Base-by-base conservation (phyloP, 177 flowering plant species). In the Vitis hybrid region DNA sequence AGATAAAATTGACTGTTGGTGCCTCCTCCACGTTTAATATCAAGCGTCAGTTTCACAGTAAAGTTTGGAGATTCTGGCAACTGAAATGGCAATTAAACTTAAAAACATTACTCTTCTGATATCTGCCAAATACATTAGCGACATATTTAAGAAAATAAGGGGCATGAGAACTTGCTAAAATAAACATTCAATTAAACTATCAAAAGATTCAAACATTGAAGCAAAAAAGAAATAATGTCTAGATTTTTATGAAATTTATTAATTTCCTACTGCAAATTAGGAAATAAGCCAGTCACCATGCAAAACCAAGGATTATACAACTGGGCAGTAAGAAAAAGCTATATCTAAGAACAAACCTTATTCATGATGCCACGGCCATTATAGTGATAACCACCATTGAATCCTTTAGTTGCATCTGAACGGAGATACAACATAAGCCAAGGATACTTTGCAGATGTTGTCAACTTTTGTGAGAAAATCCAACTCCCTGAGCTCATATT, bases 381-480 rank as follows among this genome's bases (percentile, higher is more conserved):
- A 57, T 83, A 83, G 65, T 83, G 86, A 68, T 83, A 83, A n/a
- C 86, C 86, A 10, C 84, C 86, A 67, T 72, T 72, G 56, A 77
- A 77, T 19, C 83, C 83, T 54, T 54, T 58, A 1, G 79, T 67
- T 10, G 83, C 83, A 75, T 83, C 86, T 2, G 84, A 58, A 23
- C 84, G 79, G 10, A 83, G 77, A 73, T 83, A 83, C 72, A 83
- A 51, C 86, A 81, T 83, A 56, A 81, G 78, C 84, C 86, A 83
- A 23, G 84, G 84, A 74, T 84, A 82, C 72, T 74, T 80, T 4
- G 64, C 19, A 59, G 87, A 84, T 4, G 87, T 84, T 48, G 73
- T 75, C 61, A 84, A 64, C 56, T 13, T 77, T 68, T 84, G 81
- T 11, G 77, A 70, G 72, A 84, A 66, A 58, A 78, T 54, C 87